Evolutionary conservation across 2,329 filamentous ascomycete species (phyloP).

Genomic region (Paracorniculantispora psalliotae): DNA sequence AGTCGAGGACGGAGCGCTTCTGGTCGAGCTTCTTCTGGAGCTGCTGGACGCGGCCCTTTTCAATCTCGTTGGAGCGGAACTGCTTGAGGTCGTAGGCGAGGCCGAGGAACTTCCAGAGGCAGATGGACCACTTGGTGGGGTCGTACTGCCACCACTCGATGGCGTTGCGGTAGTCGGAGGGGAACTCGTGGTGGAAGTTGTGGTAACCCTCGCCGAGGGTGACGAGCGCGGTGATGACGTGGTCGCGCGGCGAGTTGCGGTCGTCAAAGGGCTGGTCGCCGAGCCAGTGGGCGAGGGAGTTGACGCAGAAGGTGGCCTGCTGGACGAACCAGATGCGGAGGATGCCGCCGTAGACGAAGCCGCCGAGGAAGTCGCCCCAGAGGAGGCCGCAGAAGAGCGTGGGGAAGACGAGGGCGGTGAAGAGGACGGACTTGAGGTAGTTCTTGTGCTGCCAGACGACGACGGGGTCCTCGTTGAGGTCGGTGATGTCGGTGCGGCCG

Average conservation of each 20-base stretch:
- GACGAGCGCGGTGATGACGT: slow-evolving; percentile 78
- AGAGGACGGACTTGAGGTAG: slow-evolving; percentile 74
- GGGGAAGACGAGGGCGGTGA: slow-evolving; percentile 74
- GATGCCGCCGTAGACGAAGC: slow-evolving; percentile 80
- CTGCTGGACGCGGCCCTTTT: slow-evolving; percentile 86
- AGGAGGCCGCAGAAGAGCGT: slow-evolving; percentile 69
- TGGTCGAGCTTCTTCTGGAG: slow-evolving; percentile 90
- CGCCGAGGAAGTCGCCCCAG: slow-evolving; percentile 78
- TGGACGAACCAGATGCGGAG: slow-evolving; percentile 86
- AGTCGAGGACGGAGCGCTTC: slow-evolving; percentile 76
- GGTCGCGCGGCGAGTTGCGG: slow-evolving; percentile 84
- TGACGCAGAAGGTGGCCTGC: slow-evolving; percentile 90
- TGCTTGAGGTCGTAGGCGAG: slow-evolving; percentile 84
- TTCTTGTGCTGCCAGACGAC: slow-evolving; percentile 85
- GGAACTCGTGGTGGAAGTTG: slow-evolving; percentile 95
- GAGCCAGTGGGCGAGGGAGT: slow-evolving; percentile 85
- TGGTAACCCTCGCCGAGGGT: slow-evolving; percentile 88
- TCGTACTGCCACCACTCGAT: slow-evolving; percentile 91
- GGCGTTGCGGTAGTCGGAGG: slow-evolving; percentile 87
- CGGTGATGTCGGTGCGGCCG: slow-evolving; percentile 82
- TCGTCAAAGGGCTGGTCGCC: slow-evolving; percentile 91
- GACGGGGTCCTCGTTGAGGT: slow-evolving; percentile 79
- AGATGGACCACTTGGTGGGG: slow-evolving; percentile 87
- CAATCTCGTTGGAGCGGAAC: slow-evolving; percentile 87
- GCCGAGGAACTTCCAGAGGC: slow-evolving; percentile 76